Evolutionary conservation across 2,329 filamentous ascomycete genomes (phyloP).

Genomic region (Scedosporium apiospermum): DNA sequence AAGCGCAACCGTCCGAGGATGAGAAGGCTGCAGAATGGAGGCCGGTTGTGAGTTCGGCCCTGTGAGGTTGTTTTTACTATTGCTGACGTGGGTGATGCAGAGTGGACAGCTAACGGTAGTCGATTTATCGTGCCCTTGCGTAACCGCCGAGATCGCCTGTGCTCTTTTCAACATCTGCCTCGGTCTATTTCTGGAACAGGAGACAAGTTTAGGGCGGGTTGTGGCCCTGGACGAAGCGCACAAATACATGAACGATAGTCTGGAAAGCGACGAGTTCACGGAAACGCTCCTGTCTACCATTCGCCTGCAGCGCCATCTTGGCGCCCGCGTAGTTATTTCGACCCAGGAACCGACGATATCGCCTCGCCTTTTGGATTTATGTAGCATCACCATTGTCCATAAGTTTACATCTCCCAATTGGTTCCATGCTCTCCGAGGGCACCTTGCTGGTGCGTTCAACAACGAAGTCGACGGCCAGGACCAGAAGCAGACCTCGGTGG

Average conservation of each 20-base stretch:
- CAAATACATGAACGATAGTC: conserved; percentile 56
- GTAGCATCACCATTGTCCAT: conserved; percentile 62
- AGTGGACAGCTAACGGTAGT: conserved; percentile 33
- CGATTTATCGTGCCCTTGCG: conserved; percentile 64
- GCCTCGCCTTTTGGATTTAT: conserved; percentile 58
- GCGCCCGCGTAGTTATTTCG: conserved; percentile 57
- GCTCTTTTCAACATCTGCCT: conserved; percentile 65
- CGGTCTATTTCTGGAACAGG: conserved; percentile 52
- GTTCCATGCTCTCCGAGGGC: conserved; percentile 33
- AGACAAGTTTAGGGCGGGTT: conserved; percentile 39
- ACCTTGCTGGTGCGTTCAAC: conserved; percentile 30
- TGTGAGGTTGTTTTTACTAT: no score
- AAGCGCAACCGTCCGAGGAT: not conserved
- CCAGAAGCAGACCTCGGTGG: no score
- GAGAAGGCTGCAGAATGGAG: conserved; percentile 9
- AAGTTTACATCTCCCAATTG: conserved; percentile 60
- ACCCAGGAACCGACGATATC: conserved; percentile 72
- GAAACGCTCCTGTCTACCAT: conserved; percentile 53
- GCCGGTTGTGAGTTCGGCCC: conserved; percentile 11
- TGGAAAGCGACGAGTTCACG: conserved; percentile 48
- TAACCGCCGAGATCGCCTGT: conserved; percentile 58
- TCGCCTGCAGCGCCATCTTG: conserved; percentile 62
- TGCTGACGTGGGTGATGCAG: not conserved
- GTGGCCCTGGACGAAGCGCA: conserved; percentile 71
- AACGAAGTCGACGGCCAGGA: no score